Conservation (phyloP, 257 asterid species). For the Anisodus tanguticus region DNA sequence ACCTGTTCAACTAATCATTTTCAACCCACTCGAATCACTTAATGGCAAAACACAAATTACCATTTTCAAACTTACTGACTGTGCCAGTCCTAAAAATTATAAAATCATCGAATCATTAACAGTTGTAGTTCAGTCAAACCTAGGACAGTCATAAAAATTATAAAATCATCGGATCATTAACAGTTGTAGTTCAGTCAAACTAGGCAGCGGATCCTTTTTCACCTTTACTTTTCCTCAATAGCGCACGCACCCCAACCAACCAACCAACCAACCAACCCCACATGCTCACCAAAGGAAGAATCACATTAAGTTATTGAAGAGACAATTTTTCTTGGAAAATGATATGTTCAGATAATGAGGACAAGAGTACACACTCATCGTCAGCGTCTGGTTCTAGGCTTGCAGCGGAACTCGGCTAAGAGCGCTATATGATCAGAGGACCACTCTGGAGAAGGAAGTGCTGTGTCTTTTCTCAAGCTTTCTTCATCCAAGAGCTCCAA, state of each 20-base stretch:
- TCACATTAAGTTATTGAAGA: neutral
- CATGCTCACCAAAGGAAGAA: neutral
- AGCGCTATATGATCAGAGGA: conserved; percentile 45
- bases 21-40: neutral
- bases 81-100: neutral
- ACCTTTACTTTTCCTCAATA: neutral
- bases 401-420: conserved; percentile 40
- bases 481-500: conserved; percentile 45
- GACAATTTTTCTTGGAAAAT: neutral
- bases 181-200: neutral
- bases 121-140: neutral
- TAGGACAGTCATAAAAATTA: neutral
- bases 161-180: neutral
- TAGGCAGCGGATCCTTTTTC: conserved; percentile 20
- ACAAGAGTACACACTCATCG: conserved; percentile 18
- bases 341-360: neutral
- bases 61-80: neutral
- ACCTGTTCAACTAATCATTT: neutral
- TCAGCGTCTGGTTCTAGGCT: conserved; percentile 35
- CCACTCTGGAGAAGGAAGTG: conserved; percentile 47
- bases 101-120: neutral
- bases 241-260: neutral
- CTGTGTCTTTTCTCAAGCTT: conserved; percentile 42
- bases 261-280: no score
- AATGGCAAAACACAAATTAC: neutral